Evolutionary conservation across 768 basidiomycete species (phyloP).

Genomic region (Xerocomellus amylosporus): DNA sequence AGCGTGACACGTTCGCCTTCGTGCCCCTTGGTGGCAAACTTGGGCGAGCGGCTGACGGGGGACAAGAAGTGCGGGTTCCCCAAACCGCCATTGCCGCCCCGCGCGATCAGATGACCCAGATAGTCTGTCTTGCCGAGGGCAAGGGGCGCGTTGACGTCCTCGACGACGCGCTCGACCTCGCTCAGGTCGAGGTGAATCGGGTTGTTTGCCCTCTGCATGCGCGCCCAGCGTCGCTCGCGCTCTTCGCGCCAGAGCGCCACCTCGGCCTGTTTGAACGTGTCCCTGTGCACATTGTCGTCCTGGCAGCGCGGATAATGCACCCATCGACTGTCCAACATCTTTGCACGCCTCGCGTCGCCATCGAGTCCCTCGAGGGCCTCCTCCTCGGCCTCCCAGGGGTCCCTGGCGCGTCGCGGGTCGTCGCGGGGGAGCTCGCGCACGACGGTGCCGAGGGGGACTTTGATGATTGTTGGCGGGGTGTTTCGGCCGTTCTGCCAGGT

Average conservation of each 20-base stretch:
- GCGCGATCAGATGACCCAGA: slow-evolving; percentile 63
- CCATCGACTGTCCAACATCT: slow-evolving; percentile 67
- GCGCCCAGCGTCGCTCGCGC: slow-evolving; percentile 50
- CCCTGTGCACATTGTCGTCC: slow-evolving; percentile 60
- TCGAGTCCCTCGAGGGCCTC: slow-evolving; percentile 51
- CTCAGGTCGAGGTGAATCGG: slow-evolving; percentile 65
- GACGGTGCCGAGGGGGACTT: slow-evolving; percentile 88
- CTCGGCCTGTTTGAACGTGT: slow-evolving; percentile 73
- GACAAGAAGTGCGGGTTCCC: slow-evolving; percentile 88
- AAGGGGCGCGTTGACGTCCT: slow-evolving; percentile 49
- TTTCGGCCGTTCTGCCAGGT: slow-evolving; percentile 83
- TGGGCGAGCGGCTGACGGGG: slow-evolving; percentile 70
- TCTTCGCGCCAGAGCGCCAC: slow-evolving; percentile 57
- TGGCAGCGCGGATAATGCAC: slow-evolving; percentile 72
- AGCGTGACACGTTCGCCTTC: slow-evolving; percentile 74
- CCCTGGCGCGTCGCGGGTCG: slow-evolving; percentile 61
- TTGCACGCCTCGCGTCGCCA: slow-evolving; percentile 46
- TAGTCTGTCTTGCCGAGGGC: slow-evolving; percentile 53
- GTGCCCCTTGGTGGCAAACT: slow-evolving; percentile 78
- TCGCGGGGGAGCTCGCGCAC: slow-evolving; percentile 70
- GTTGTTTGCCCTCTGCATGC: slow-evolving; percentile 39
- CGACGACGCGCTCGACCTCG: slow-evolving; percentile 40
- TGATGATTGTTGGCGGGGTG: slow-evolving; percentile 68
- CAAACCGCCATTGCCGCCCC: slow-evolving; percentile 77
- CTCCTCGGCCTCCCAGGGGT: slow-evolving; percentile 74